These are phyloP conservation scores for Phytophthora colocasiae DNA, from an alignment of 352 stramenopile species.

Conservation along the genomic window DNA sequence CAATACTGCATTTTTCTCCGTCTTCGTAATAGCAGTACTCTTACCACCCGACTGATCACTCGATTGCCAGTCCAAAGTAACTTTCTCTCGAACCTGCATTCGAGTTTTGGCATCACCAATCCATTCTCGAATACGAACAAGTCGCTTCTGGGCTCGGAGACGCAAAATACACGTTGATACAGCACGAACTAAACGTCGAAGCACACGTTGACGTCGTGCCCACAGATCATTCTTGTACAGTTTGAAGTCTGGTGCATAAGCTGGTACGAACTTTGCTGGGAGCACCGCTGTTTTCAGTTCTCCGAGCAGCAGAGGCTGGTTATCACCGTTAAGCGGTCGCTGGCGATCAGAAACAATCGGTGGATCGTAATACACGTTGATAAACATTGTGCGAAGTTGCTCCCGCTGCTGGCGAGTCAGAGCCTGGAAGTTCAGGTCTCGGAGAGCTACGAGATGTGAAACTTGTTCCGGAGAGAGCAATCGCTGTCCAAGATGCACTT, in stretches of 20 bases:
- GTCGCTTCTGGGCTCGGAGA: slow-evolving; percentile 60
- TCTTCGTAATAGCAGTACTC: background rate
- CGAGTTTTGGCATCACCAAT: slow-evolving; percentile 54
- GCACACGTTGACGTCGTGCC: slow-evolving; percentile 66
- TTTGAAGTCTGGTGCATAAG: slow-evolving; percentile 77
- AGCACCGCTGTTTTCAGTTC: slow-evolving; percentile 47
- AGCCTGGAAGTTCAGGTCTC: slow-evolving; percentile 42
- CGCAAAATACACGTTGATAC: slow-evolving; percentile 82
- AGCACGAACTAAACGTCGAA: slow-evolving; percentile 71
- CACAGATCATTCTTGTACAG: slow-evolving; percentile 91
- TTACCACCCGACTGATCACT: slow-evolving; percentile 7
- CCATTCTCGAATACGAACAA: slow-evolving; percentile 65
- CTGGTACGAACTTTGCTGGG: slow-evolving; percentile 47
- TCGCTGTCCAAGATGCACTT: slow-evolving; percentile 63
- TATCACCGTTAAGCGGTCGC: slow-evolving; percentile 9
- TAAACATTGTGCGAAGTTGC: slow-evolving; percentile 47
- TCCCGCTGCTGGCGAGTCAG: slow-evolving; percentile 49
- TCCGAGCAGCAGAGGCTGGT: slow-evolving; percentile 20
- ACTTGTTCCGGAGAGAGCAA: slow-evolving; percentile 65
- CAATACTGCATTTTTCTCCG: background rate
- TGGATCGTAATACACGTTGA: slow-evolving; percentile 35
- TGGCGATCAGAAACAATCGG: slow-evolving; percentile 19
- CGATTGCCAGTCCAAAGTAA: slow-evolving; percentile 60
- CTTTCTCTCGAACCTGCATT: slow-evolving; percentile 63
- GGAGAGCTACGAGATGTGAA: slow-evolving; percentile 54